These are phyloP conservation scores for Ophiostoma montium DNA, from an alignment of 2,329 filamentous ascomycete genomes.

Conservation along the genomic window DNA sequence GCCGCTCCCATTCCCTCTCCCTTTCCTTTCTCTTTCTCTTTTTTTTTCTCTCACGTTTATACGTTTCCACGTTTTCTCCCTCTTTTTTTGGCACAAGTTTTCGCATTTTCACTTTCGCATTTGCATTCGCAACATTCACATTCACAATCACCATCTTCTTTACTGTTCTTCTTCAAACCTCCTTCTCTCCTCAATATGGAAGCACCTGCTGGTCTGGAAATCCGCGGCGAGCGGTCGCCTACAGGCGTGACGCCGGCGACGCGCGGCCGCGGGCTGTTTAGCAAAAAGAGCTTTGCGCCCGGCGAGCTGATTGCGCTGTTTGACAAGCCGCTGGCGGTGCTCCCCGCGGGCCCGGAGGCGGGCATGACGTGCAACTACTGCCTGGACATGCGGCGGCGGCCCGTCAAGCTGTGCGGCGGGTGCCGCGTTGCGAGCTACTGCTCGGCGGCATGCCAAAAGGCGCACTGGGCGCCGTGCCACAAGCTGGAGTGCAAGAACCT, in stretches of 20 bases:
- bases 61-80: no score
- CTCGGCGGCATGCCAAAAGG: conserved; percentile 35
- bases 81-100: no score
- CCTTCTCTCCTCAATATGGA: conserved; percentile 4
- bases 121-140: no score
- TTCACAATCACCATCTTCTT: no score
- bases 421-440: conserved; percentile 44
- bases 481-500: conserved; percentile 38
- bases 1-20: no score
- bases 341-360: conserved; percentile 31
- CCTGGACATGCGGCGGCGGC: conserved; percentile 18
- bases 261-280: conserved; percentile 28
- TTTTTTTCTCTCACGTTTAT: no score
- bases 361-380: conserved; percentile 35
- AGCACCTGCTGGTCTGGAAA: conserved; percentile 9
- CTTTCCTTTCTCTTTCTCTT: no score
- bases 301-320: conserved; percentile 34
- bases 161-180: no score
- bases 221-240: conserved; percentile 11
- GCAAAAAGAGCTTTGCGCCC: conserved; percentile 27
- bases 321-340: conserved; percentile 28
- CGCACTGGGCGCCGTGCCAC: conserved; percentile 39
- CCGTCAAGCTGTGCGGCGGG: conserved; percentile 30
- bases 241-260: background rate
- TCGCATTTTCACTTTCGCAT: no score